phyloP scores from a whole-genome alignment of 2,329 filamentous ascomycete species.

The Alternaria arborescens region DNA sequence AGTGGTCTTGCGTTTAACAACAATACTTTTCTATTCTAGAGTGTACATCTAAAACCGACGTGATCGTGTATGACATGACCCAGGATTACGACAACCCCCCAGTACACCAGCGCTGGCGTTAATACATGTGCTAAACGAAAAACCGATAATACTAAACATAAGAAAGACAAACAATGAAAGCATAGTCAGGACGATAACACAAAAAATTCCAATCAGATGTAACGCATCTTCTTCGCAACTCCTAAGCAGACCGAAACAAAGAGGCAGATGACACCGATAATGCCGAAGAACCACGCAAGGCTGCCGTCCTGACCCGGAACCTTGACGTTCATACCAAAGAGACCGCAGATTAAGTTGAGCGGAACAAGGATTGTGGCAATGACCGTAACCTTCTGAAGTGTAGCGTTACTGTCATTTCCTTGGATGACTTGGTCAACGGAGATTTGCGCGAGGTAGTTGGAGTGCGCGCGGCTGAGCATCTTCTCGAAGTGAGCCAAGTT shows the following conservation, averaged over 20 bases:
- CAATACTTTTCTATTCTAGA: slow-evolving; percentile 20
- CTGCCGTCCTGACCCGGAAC: slow-evolving; percentile 69
- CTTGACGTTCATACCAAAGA: slow-evolving; percentile 87
- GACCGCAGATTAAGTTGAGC: slow-evolving; percentile 86
- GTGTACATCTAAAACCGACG: slow-evolving; percentile 12
- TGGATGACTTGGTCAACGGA: slow-evolving; percentile 90
- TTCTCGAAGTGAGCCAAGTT: slow-evolving; percentile 97
- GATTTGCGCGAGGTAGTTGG: slow-evolving; percentile 94
- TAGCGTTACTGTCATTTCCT: slow-evolving; percentile 86
- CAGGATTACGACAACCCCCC: slow-evolving; percentile 6
- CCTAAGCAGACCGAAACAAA: slow-evolving; percentile 53
- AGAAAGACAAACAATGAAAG: slow-evolving; percentile 5
- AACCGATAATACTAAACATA: background rate
- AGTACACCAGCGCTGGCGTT: slow-evolving; percentile 18
- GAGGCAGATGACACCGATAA: slow-evolving; percentile 63
- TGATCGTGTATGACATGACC: slow-evolving; percentile 13
- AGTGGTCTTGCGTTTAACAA: background rate
- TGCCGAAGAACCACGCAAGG: slow-evolving; percentile 68
- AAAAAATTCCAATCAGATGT: slow-evolving; percentile 42
- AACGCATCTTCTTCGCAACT: slow-evolving; percentile 55
- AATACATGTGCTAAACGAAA: slow-evolving; percentile 6
- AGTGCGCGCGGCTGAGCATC: slow-evolving; percentile 92
- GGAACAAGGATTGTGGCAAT: slow-evolving; percentile 95
- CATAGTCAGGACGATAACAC: background rate
- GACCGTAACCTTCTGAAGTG: slow-evolving; percentile 93